Evolutionary conservation across 2,329 filamentous ascomycete genomes (phyloP).

Genomic region (Arthrobotrys iridis): DNA sequence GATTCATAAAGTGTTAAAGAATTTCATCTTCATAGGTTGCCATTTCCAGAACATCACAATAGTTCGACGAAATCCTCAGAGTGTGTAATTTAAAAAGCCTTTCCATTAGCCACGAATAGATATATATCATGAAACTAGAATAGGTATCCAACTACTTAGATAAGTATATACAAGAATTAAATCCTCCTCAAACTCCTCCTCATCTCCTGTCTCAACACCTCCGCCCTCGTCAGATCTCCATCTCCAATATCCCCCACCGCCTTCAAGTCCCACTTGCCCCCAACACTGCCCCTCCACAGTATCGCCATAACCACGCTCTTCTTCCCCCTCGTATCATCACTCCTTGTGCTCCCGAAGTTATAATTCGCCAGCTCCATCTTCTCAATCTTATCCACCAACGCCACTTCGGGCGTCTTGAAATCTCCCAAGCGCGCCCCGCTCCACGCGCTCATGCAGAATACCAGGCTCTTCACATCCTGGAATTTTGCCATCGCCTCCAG

Average conservation of each 20-base stretch:
- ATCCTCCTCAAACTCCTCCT: slow-evolving; percentile 31
- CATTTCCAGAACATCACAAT: too few species aligned
- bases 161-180: neutral
- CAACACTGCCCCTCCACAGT: slow-evolving; percentile 17
- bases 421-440: slow-evolving; percentile 2
- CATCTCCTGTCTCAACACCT: slow-evolving; percentile 33
- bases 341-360: slow-evolving; percentile 42
- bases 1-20: too few species aligned
- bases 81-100: too few species aligned
- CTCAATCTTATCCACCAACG: slow-evolving; percentile 24
- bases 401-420: slow-evolving; percentile 44
- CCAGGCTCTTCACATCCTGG: slow-evolving; percentile 30
- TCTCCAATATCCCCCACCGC: slow-evolving; percentile 49
- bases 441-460: slow-evolving; percentile 52
- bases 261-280: slow-evolving; percentile 51
- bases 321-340: slow-evolving; percentile 9
- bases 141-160: neutral
- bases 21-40: too few species aligned
- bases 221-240: slow-evolving; percentile 35
- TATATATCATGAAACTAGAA: too few species aligned
- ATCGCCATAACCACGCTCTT: slow-evolving; percentile 53
- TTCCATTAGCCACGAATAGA: too few species aligned
- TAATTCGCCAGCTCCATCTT: slow-evolving; percentile 44
- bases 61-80: too few species aligned
- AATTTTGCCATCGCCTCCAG: slow-evolving; percentile 1